Conservation (phyloP, 1,139 yeast genomes). For the Pichia cactophila region DNA sequence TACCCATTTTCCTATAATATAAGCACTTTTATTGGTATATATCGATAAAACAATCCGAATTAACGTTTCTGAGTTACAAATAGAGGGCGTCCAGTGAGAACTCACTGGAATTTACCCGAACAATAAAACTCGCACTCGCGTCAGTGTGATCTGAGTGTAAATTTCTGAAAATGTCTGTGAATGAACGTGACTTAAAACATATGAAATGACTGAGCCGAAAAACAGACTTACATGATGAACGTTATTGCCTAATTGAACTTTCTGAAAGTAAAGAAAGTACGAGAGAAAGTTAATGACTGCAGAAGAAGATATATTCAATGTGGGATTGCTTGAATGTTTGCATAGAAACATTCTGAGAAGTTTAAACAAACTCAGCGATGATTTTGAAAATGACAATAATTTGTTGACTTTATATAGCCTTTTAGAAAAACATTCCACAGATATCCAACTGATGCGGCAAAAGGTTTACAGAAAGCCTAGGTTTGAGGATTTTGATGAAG, state of each 20-base stretch:
- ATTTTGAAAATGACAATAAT: not conserved
- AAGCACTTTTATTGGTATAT: no score
- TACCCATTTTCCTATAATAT: conserved; percentile 40
- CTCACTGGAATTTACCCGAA: not conserved
- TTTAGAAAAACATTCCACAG: not conserved
- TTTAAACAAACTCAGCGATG: not conserved
- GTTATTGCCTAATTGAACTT: no score
- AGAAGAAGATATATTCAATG: not conserved
- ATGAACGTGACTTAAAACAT: no score
- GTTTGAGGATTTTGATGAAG: not conserved
- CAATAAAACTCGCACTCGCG: no score
- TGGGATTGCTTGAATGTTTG: not conserved
- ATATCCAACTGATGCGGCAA: conserved; percentile 4
- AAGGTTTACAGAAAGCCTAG: not conserved
- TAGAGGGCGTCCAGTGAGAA: no score
- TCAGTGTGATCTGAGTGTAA: no score
- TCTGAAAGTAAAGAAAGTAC: no score
- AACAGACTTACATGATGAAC: no score
- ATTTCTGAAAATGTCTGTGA: no score
- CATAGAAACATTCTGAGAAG: not conserved
- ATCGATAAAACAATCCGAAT: no score
- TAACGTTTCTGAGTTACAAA: no score
- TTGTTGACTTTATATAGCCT: conserved; percentile 2
- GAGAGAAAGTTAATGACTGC: not conserved
- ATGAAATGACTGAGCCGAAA: no score